These are phyloP conservation scores for Monosporascus sp. DNA, from an alignment of 2,329 filamentous ascomycete genomes.

Conservation along the genomic window DNA sequence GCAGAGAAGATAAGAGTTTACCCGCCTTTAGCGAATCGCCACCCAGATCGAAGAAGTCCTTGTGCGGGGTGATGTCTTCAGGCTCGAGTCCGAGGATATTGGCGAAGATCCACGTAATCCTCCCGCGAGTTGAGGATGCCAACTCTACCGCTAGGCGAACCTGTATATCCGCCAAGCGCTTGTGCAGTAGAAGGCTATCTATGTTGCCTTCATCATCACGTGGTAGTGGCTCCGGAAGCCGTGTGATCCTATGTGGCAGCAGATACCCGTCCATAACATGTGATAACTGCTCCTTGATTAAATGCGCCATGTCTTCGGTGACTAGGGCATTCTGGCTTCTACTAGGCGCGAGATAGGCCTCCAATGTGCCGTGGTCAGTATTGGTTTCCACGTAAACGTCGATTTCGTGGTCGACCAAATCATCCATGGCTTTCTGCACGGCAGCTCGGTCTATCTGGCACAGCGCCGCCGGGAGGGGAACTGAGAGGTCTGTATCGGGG, in stretches of 20 bases:
- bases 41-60: conserved; percentile 44
- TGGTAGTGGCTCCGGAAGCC: conserved; percentile 30
- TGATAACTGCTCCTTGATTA: conserved; percentile 10
- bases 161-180: conserved; percentile 21
- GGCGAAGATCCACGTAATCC: conserved; percentile 41
- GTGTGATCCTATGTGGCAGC: conserved; percentile 33
- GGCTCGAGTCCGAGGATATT: conserved; percentile 36
- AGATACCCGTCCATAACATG: conserved; percentile 26
- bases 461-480: conserved; percentile 30
- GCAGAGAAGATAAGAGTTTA: conserved; percentile 44
- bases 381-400: conserved; percentile 3
- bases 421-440: conserved; percentile 13
- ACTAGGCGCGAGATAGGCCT: conserved; percentile 1
- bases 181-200: conserved; percentile 31
- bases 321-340: neutral
- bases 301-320: neutral
- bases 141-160: conserved; percentile 4
- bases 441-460: conserved; percentile 27
- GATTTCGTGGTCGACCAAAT: conserved; percentile 1
- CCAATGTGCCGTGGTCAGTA: neutral
- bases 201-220: conserved; percentile 25
- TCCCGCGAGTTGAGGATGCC: conserved; percentile 24
- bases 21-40: conserved; percentile 52
- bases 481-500: conserved; percentile 40
- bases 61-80: conserved; percentile 32